Evolutionary conservation across 192 early-diverging fungal species (phyloP).

Genomic region (Coemansia sp.): DNA sequence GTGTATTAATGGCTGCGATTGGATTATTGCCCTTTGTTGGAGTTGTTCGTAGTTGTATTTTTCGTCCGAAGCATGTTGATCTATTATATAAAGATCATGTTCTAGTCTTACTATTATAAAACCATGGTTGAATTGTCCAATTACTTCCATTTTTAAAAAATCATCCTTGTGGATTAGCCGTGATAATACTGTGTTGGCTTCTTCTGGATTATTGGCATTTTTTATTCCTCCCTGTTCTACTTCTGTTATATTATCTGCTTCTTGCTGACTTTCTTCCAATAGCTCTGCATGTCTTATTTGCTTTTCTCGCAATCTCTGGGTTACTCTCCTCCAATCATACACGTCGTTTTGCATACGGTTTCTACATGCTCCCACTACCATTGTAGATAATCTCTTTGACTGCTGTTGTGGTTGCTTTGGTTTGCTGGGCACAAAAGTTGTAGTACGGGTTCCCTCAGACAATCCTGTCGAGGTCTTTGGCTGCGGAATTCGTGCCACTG

Average conservation of each 20-base stretch:
- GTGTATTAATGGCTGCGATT: conserved; percentile 69
- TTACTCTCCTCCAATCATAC: conserved; percentile 18
- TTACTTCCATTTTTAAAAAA: conserved; percentile 78
- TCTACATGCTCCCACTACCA: conserved; percentile 33
- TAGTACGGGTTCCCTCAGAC: neutral
- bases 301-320: conserved; percentile 17
- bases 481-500: neutral
- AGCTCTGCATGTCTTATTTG: conserved; percentile 9
- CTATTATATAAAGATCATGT: conserved; percentile 82
- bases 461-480: neutral
- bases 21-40: conserved; percentile 62
- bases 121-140: conserved; percentile 97
- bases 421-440: neutral
- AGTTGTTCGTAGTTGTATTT: conserved; percentile 93
- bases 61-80: conserved; percentile 98
- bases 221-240: conserved; percentile 28
- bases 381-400: conserved; percentile 16
- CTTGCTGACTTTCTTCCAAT: conserved; percentile 15
- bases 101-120: conserved; percentile 83
- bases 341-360: conserved; percentile 33
- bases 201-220: conserved; percentile 13
- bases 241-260: conserved; percentile 1
- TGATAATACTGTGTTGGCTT: conserved; percentile 26
- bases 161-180: conserved; percentile 70
- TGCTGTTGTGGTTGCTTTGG: neutral